These are phyloP conservation scores for Sclerotiophoma versabilis DNA, from an alignment of 2,329 filamentous ascomycete species.

Conservation along the genomic window DNA sequence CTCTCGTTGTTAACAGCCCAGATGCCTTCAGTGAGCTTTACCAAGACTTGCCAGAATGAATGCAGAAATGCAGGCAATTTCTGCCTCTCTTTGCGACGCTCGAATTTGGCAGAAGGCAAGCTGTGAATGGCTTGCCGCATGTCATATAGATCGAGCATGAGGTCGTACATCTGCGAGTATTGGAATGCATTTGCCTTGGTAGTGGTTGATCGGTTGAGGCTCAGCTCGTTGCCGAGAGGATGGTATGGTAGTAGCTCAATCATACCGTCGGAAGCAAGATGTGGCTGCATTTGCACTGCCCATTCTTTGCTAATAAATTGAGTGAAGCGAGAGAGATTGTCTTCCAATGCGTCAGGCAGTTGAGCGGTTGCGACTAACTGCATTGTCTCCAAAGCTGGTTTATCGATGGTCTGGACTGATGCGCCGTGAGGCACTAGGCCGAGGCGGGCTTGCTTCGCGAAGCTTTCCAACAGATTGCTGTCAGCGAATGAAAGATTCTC, in stretches of 20 bases:
- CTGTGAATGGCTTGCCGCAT: conserved; percentile 40
- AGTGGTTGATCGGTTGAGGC: conserved; percentile 37
- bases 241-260: conserved; percentile 49
- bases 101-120: conserved; percentile 41
- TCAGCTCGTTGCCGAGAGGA: conserved; percentile 56
- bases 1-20: conserved; percentile 17
- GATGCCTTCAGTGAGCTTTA: conserved; percentile 24
- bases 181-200: conserved; percentile 17
- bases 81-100: conserved; percentile 46
- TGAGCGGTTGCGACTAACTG: neutral
- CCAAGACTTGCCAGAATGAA: conserved; percentile 32
- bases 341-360: neutral
- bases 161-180: conserved; percentile 38
- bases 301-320: conserved; percentile 43
- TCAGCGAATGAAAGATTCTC: conserved; percentile 50
- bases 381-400: neutral
- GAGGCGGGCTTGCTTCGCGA: conserved; percentile 35
- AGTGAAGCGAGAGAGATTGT: conserved; percentile 29
- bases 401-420: conserved; percentile 4
- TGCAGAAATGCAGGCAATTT: conserved; percentile 43
- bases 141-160: conserved; percentile 37
- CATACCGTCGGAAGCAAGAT: conserved; percentile 8
- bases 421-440: conserved; percentile 21
- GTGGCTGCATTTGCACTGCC: conserved; percentile 18
- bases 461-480: conserved; percentile 33